Conservation (phyloP, 2,329 filamentous ascomycete genomes). For the Ophiocordyceps camponoti-rufipedis region DNA sequence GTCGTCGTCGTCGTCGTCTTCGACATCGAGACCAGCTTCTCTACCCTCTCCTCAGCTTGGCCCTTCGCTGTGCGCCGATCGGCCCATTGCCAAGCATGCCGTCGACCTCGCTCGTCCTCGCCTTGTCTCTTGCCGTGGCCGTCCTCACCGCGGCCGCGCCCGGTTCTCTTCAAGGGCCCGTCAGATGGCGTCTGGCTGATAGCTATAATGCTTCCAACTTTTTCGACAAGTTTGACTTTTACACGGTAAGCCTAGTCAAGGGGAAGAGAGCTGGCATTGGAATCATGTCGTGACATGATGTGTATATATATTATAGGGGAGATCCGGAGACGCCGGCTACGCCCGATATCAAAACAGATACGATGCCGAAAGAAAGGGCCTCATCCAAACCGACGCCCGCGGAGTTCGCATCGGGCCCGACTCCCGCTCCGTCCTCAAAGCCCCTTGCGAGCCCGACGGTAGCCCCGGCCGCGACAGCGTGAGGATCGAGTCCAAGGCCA, state of each 20-base stretch:
- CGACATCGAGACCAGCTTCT: not conserved
- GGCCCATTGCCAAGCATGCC: not conserved
- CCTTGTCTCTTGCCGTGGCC: slow-evolving; percentile 18
- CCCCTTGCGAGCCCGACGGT: slow-evolving; percentile 1
- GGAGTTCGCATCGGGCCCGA: slow-evolving; percentile 23
- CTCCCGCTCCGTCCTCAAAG: slow-evolving; percentile 7
- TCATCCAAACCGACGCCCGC: slow-evolving; percentile 13
- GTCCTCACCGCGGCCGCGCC: slow-evolving; percentile 7
- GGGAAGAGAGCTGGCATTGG: not conserved
- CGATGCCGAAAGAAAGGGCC: slow-evolving; percentile 15
- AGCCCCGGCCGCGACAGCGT: slow-evolving; percentile 34
- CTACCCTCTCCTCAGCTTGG: not conserved
- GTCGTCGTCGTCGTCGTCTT: not conserved
- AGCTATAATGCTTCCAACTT: slow-evolving; percentile 24
- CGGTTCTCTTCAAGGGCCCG: slow-evolving; percentile 4
- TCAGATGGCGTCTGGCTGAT: slow-evolving; percentile 19
- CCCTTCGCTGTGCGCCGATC: not conserved
- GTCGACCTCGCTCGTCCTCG: not conserved
- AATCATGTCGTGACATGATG: slow-evolving; percentile 1
- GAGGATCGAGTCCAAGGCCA: slow-evolving; percentile 42
- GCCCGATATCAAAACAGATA: slow-evolving; percentile 31
- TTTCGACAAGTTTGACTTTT: slow-evolving; percentile 27
- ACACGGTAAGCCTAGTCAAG: slow-evolving; percentile 12
- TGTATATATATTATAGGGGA: slow-evolving; percentile 2
- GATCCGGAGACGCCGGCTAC: slow-evolving; percentile 47